Base-by-base conservation (phyloP, 2,329 filamentous ascomycete species). In the Alternaria ethzedia region DNA sequence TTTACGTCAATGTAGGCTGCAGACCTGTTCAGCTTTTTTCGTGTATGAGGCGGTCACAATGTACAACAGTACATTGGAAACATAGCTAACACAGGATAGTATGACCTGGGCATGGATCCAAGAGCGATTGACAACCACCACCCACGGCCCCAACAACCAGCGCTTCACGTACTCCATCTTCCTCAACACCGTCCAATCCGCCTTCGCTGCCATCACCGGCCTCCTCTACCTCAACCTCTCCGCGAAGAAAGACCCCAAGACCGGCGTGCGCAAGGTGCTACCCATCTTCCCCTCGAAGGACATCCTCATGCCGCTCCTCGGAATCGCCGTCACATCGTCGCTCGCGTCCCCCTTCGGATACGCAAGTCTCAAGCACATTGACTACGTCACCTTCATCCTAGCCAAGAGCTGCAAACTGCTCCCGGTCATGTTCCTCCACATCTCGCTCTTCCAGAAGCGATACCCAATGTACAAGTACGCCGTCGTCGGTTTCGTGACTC, bases 351-450 rank as follows among this genome's bases (percentile, higher is more conserved):
- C 95, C 3, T 97, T 97, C 76, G 96, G 95, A 71, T 98, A 98
- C 82, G 94, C 96, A 54, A 91, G 90, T 63, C 89, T 98, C 54
- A 90, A 91, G 41, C 94, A 98, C 80, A 94, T 98, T 81, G 96
- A 98, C 87, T 98, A 98, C 82, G 93, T 98, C 76, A 97, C 96
- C 28, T 98, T 97, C 82, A 92, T 97, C 71, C 91, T 99, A 45
- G 95, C 96, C 72, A 98, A 99, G 83, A 94, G 91, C 73, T 99
- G 96, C 90, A 99, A 99, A 84, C 87, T 99, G 20, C 89, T 99
- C n/a, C 96, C 96, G 3, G 96, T 99, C 76, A 98, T 99, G 96
- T 90, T 96, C 75, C 87, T 99, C 44, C 95, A 99, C 83, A 88
- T 98, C 75, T 95, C 94, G 47, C 82, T 99, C 50, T 99, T 97